Evolutionary conservation across 768 basidiomycete genomes (phyloP).

Genomic region (Mycena belliarum): DNA sequence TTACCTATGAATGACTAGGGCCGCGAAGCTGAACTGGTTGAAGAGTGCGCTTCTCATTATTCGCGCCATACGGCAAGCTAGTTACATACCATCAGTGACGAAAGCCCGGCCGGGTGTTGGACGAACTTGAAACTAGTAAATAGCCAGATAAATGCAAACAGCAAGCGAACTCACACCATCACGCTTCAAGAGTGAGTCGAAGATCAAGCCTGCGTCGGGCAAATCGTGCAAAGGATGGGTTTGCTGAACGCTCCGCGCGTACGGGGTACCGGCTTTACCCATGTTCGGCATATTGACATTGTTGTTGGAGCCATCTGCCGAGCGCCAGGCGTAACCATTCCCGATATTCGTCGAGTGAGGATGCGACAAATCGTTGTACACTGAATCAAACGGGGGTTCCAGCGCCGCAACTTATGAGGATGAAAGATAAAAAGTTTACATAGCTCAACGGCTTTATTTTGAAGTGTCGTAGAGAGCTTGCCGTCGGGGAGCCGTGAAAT

Average conservation of each 20-base stretch:
- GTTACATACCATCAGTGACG: slow-evolving; percentile 58
- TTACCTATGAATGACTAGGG: slow-evolving; percentile 76
- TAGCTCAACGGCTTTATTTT: slow-evolving; percentile 53
- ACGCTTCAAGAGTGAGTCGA: slow-evolving; percentile 55
- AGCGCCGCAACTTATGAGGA: too few species aligned
- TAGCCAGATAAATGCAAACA: neutral
- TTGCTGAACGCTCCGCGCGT: slow-evolving; percentile 83
- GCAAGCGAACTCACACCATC: slow-evolving; percentile 50
- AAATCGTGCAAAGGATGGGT: slow-evolving; percentile 64
- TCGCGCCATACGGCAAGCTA: neutral
- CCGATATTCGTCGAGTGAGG: slow-evolving; percentile 74
- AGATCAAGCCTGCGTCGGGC: slow-evolving; percentile 48
- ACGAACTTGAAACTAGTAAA: slow-evolving; percentile 51
- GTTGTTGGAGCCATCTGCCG: slow-evolving; percentile 78
- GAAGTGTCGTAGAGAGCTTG: slow-evolving; percentile 34
- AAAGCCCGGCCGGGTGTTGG: slow-evolving; percentile 77
- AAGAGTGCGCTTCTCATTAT: too few species aligned
- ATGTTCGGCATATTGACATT: slow-evolving; percentile 69
- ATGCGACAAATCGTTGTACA: slow-evolving; percentile 82
- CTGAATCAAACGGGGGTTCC: slow-evolving; percentile 34
- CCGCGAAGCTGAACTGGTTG: slow-evolving; percentile 65
- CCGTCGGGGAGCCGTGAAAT: slow-evolving; percentile 61
- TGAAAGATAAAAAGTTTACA: slow-evolving; percentile 45
- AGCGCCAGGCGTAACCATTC: slow-evolving; percentile 61
- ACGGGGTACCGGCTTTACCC: slow-evolving; percentile 78